Percentiles rank a stretch among this genome's conserved stretches.
Evolutionary conservation across 768 basidiomycete genomes (phyloP).

Genomic region (Multifurca ochricompacta): DNA sequence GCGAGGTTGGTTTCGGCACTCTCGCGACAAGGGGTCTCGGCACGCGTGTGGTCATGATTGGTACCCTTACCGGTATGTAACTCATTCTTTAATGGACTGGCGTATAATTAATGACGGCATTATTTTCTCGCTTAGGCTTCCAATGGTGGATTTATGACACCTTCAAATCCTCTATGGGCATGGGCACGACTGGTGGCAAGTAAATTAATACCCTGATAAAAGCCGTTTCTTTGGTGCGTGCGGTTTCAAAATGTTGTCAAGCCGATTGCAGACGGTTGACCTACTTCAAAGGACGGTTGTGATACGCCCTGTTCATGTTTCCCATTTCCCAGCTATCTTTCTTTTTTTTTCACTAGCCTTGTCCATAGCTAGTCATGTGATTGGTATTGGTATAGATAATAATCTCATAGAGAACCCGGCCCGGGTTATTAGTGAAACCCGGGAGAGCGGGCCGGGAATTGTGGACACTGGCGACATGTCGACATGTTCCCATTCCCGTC

Average conservation of each 20-base stretch:
- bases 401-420: no score
- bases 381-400: conserved; percentile 12
- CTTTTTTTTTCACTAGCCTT: conserved; percentile 11
- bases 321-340: background rate
- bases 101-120: conserved; percentile 15
- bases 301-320: conserved; percentile 4
- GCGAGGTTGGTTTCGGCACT: conserved; percentile 55
- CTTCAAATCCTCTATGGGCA: conserved; percentile 77
- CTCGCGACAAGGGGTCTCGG: conserved; percentile 83
- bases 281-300: background rate
- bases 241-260: background rate
- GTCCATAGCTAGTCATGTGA: conserved; percentile 15
- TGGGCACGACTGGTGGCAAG: conserved; percentile 86
- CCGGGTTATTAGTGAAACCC: background rate
- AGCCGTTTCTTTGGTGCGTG: background rate
- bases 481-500: no score
- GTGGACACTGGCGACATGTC: no score
- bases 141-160: conserved; percentile 93
- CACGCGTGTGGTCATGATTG: conserved; percentile 80
- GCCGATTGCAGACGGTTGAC: background rate
- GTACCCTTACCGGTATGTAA: conserved; percentile 25
- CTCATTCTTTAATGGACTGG: background rate
- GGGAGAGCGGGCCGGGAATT: background rate
- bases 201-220: conserved; percentile 32
- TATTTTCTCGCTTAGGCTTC: conserved; percentile 57